Base-by-base conservation (phyloP, 225 moss, liverwort and hornwort genomes). In the Polytrichum commune region DNA sequence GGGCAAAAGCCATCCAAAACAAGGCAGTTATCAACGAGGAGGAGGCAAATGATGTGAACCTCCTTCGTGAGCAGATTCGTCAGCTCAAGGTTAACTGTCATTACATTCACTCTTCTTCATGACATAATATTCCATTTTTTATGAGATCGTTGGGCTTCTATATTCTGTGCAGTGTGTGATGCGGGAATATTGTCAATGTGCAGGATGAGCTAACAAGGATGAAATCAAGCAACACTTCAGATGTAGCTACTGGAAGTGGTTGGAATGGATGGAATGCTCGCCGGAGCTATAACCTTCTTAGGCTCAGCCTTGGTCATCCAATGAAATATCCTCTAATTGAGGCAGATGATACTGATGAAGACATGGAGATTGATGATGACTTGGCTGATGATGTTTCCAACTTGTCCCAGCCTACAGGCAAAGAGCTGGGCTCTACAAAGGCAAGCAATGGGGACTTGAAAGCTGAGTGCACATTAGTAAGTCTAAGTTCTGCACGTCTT, bases 1-100 rank as follows among this genome's bases (percentile, higher is more conserved):
- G 98, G 69, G 95, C 98, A 0, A 95, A 98, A 83, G 82, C 93
- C n/a, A 93, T 98, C 74, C 98, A 89, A 65, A 98, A 98, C 68
- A 98, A 95, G 54, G 98, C 98, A 53, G 87, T 98, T 18, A 82
- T 98, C 18, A 98, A 98, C 69, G 98, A 98, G 74, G 90, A 96
- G 78, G 93, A 83, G 29, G 88, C 90, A 19, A 90, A 88, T 64
- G 98, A 98, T 69, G 93, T 98, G 18, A 95, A 95, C 46, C 87
- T 98, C 63, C 88, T 98, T 54, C 92, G 95, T 55, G 90, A 95
- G 67, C 98, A 98, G 74, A 98, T 98, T 20, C 98, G 98, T 65
- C 98, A 95, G 67, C 91, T 95, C 0, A 95, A 98, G 91, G 97
- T 92, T 54, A 19, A 6, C 2, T 22, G n/a, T 3, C 6, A 4